Evolutionary conservation across 2,329 filamentous ascomycete genomes (phyloP).

Genomic region (Fusarium sororula): DNA sequence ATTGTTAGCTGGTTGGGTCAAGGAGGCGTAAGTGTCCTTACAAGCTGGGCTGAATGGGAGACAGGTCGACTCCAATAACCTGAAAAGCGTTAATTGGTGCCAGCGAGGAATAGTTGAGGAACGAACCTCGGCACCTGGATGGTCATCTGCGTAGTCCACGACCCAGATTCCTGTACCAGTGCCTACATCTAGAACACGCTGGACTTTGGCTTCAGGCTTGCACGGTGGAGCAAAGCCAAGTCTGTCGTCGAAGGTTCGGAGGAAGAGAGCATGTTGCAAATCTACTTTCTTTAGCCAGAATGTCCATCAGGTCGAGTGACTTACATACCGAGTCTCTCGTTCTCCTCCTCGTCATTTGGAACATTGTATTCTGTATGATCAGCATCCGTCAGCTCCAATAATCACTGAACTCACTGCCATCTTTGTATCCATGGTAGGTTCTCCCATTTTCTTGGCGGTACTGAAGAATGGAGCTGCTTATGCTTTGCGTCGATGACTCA

Average conservation of each 20-base stretch:
- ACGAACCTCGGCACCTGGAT: background rate
- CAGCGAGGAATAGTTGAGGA: rapidly evolving
- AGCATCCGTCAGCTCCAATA: rapidly evolving
- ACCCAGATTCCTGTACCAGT: constrained; percentile 23
- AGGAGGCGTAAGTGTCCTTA: rapidly evolving
- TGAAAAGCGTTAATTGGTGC: rapidly evolving
- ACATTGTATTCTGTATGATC: constrained; percentile 8
- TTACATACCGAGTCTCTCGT: constrained; percentile 16
- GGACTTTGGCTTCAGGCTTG: background rate
- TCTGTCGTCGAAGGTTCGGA: constrained; percentile 8
- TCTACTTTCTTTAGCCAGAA: background rate
- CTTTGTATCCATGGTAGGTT: constrained; percentile 20
- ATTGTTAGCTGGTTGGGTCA: rapidly evolving
- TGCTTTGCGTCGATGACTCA: constrained; percentile 1
- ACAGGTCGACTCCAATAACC: constrained; percentile 4
- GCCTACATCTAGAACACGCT: constrained; percentile 14
- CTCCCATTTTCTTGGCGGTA: constrained; percentile 17
- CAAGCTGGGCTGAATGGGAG: constrained; percentile 9
- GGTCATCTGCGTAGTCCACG: constrained; percentile 20
- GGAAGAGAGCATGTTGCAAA: constrained; percentile 18
- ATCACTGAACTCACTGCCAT: constrained; percentile 1
- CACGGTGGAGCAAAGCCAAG: constrained; percentile 3
- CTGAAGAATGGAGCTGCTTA: constrained; percentile 18
- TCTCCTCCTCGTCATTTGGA: constrained; percentile 21
- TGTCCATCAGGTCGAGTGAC: rapidly evolving